Evolutionary conservation across 352 stramenopile species (phyloP).

Genomic region (Phytophthora fragariae): DNA sequence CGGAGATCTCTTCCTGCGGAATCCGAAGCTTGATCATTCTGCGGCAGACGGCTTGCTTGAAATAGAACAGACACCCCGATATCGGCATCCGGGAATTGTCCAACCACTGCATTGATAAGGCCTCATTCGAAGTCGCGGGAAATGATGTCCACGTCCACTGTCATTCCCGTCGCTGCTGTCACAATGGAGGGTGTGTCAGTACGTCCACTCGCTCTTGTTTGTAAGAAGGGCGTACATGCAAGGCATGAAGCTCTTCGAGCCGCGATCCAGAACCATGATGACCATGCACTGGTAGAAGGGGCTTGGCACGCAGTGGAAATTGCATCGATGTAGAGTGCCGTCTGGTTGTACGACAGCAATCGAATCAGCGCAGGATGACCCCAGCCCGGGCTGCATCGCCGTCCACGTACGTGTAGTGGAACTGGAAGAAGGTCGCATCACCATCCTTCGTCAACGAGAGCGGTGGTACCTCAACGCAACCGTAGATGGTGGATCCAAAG

Average conservation of each 20-base stretch:
- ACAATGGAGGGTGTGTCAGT: constrained; percentile 14
- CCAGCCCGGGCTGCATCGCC: constrained; percentile 14
- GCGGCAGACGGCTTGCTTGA: constrained; percentile 29
- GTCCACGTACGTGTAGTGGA: constrained; percentile 21
- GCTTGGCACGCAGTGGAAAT: not conserved
- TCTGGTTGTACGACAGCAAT: not conserved
- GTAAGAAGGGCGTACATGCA: constrained; percentile 11
- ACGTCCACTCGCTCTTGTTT: constrained; percentile 2
- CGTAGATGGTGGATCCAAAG: constrained; percentile 17
- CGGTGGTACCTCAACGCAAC: constrained; percentile 10
- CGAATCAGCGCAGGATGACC: constrained; percentile 19
- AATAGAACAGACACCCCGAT: constrained; percentile 28
- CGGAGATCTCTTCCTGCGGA: not conserved
- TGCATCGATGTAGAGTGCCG: not conserved
- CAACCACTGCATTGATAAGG: constrained; percentile 10
- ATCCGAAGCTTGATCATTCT: constrained; percentile 17
- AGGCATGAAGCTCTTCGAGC: not conserved
- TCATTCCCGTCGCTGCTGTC: constrained; percentile 9
- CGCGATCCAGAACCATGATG: constrained; percentile 24
- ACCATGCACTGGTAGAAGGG: constrained; percentile 24
- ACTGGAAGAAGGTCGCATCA: constrained; percentile 23
- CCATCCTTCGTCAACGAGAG: constrained; percentile 1
- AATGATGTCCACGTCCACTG: constrained; percentile 2
- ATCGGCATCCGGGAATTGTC: constrained; percentile 13
- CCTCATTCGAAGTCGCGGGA: constrained; percentile 22